phyloP scores from a whole-genome alignment of 257 asterid genomes.

The Nemophila menziesii region DNA sequence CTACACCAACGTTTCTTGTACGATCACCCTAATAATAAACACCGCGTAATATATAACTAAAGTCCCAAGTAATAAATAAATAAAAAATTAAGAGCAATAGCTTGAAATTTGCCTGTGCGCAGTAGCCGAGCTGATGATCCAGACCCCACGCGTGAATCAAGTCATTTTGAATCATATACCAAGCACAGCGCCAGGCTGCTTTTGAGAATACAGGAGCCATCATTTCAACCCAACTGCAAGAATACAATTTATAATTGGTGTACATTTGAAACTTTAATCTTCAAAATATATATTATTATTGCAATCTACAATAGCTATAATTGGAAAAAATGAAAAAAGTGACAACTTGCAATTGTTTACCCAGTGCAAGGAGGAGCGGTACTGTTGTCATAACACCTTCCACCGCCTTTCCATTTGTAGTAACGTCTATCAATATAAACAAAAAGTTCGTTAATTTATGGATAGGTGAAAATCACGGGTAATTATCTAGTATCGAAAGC shows the following conservation, averaged over 20 bases:
- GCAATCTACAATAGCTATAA: background rate
- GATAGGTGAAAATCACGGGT: too few species aligned
- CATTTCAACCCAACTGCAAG: conserved; percentile 24
- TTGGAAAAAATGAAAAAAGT: conserved; percentile 1
- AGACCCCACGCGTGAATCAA: conserved; percentile 98
- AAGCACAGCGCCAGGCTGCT: conserved; percentile 1
- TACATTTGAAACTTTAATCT: background rate
- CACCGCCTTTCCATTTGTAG: conserved; percentile 32
- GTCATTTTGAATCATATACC: conserved; percentile 43
- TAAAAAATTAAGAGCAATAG: background rate
- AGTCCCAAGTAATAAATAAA: background rate
- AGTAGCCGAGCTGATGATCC: conserved; percentile 83
- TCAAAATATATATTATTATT: too few species aligned
- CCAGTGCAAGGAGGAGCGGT: conserved; percentile 86
- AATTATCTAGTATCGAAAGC: background rate
- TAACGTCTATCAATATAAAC: conserved; percentile 40
- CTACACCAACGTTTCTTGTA: conserved; percentile 63
- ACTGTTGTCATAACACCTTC: conserved; percentile 45
- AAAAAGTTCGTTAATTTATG: too few species aligned
- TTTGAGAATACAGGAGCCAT: conserved; percentile 2
- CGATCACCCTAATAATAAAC: conserved; percentile 66
- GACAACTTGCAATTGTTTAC: conserved; percentile 27
- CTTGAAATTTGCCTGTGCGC: conserved; percentile 64
- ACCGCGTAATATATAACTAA: conserved; percentile 4
- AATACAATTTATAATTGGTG: background rate